Evolutionary conservation across 2,329 filamentous ascomycete genomes (phyloP), one percentile per base, ranked within the genome.

Genomic region (Pestalotiopsis sp.): DNA sequence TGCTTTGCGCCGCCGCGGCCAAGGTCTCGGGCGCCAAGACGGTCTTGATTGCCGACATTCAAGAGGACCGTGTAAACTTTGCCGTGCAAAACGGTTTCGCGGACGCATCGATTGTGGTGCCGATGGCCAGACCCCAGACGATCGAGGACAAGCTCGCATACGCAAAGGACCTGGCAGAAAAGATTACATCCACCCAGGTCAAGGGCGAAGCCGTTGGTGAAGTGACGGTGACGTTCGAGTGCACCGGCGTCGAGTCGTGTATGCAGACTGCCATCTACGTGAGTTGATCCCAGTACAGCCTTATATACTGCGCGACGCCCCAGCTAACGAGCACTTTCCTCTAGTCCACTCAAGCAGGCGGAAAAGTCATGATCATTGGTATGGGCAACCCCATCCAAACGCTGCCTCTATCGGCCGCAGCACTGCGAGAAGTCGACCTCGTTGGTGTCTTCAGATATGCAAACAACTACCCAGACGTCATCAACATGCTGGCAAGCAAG

Each of bases 341-440:
- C 1, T n/a, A 87, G 85, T 80, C 85, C 2, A 90, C 90, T 14
- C 85, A 86, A 70, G 88, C 91, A 0, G 92, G 92, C 56, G 92
- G 92, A 67, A 90, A 90, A 73, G 84, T 94, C 63, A 86, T 94
- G 78, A 90, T 94, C 78, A 91, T 95, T 27, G 92, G 92, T 66
- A 94, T 94, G 92, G 92, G 92, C 49, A 92, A 88, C 4, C 92
- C 92, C 0, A 87, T 93, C 66, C 91, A 94, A 78, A 93, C 91
- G 0, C 84, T 94, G 1, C 92, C 92, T 1, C 83, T 95, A 60
- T 92, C 90, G 7, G 90, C 91, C 4, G 92, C 92, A 3, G 91
- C 92, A 52, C 83, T 93, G 36, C 87, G 91, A 49, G 92, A 95
- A 80, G 90, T 94, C 58, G 92, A 94, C 76, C 91, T 94, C 40